Conservation (phyloP, 2,329 filamentous ascomycete genomes). For the Apiospora marii region DNA sequence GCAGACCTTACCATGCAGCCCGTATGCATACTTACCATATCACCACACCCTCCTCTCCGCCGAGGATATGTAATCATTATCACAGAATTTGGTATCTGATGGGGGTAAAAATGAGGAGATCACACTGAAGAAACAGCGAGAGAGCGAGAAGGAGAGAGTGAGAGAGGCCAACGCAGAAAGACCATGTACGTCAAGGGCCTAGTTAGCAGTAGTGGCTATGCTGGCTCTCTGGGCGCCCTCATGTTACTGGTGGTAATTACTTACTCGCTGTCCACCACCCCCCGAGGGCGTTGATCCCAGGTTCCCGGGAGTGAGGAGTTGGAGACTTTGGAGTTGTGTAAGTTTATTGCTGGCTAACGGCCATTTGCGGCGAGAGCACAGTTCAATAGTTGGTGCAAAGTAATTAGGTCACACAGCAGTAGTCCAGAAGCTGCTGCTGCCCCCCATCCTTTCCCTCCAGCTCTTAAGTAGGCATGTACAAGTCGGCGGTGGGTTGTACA, state of each 20-base stretch:
- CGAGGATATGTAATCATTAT: slow-evolving; percentile 9
- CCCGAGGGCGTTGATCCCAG: slow-evolving; percentile 5
- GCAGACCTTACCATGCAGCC: slow-evolving; percentile 17
- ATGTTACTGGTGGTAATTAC: slow-evolving; percentile 14
- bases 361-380: background rate
- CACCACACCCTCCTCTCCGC: background rate
- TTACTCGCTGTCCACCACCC: background rate
- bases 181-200: background rate
- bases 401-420: slow-evolving; percentile 10
- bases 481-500: background rate
- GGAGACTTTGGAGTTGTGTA: background rate
- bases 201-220: background rate
- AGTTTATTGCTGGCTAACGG: slow-evolving; percentile 9
- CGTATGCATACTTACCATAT: slow-evolving; percentile 15
- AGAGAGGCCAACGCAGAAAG: slow-evolving; percentile 3
- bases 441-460: background rate
- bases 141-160: background rate
- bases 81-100: background rate
- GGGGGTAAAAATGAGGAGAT: background rate
- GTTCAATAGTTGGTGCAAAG: slow-evolving; percentile 7
- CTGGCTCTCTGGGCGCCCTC: background rate
- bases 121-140: background rate
- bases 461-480: background rate
- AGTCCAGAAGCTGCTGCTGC: background rate
- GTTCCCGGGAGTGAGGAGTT: background rate